Evolutionary conservation across 768 basidiomycete genomes (phyloP), one percentile per base, ranked within the genome.

Genomic region (Trametes maxima): DNA sequence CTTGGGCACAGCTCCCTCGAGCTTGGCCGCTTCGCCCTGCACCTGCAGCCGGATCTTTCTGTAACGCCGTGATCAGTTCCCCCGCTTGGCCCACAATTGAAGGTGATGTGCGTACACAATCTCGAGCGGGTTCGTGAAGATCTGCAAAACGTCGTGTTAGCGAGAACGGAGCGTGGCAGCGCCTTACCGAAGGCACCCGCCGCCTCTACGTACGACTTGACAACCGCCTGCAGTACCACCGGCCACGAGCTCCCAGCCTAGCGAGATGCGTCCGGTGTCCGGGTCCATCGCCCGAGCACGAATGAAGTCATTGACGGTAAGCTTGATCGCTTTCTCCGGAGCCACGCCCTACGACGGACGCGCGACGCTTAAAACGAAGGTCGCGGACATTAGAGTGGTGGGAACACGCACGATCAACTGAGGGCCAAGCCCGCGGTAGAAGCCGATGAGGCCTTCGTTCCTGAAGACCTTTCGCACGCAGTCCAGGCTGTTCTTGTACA

Each of bases 91-190:
- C 45, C 28, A 16, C 33, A 43, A 28, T 46, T n/a, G 12, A 51
- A 7, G 21, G 37, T 44, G 51, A 60, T 59, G 39, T 17, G 63
- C 89, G 63, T 84, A 94, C 92, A 94, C 92, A 75, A 95, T 95
- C 76, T 96, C 94, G 61, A 99, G 77, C 46, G 97, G 97, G 73
- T 98, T 99, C 33, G 97, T 99, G 72, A 99, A 98, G 55, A 96
- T 79, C 95, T 98, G 65, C 14, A 36, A 70, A 70, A 46, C 45
- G 7, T 53, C 36, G 47, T 28, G 24, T 33, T 33, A 33, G 28
- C 28, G 28, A 39, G 35, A 13, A 40, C 39, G 40, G 28, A 10
- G 42, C 62, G 39, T 48, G 12, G 28, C 52, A 60, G 42, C 54
- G n/a, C 45, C 49, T 13, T 14, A 19, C 44, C 47, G 40, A 19